Evolutionary conservation across 2,329 filamentous ascomycete genomes (phyloP).

Genomic region (Penicillium brevicompactum): DNA sequence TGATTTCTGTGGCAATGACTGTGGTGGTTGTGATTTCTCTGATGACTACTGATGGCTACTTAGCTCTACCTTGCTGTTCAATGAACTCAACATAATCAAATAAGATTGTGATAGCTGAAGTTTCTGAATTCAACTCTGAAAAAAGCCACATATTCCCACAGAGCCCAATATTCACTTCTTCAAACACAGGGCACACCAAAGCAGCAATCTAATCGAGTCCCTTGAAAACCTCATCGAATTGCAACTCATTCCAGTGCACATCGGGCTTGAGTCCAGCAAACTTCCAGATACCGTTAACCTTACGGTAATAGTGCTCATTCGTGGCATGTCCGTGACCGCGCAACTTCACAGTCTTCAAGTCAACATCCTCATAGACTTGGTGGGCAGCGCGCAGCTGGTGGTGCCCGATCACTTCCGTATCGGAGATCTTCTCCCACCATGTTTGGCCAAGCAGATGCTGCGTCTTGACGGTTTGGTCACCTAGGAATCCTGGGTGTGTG

Average conservation of each 20-base stretch:
- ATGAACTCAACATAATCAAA: no score
- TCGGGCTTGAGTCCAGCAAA: conserved; percentile 59
- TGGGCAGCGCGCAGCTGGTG: conserved; percentile 65
- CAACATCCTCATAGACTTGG: conserved; percentile 60
- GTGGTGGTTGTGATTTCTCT: no score
- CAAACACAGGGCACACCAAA: neutral
- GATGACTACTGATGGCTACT: no score
- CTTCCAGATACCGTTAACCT: conserved; percentile 63
- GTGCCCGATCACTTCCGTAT: conserved; percentile 61
- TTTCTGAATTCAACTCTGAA: no score
- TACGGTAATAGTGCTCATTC: conserved; percentile 61
- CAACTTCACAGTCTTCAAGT: conserved; percentile 51
- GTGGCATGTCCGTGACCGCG: conserved; percentile 64
- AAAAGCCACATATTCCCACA: no score
- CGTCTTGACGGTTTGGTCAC: conserved; percentile 63
- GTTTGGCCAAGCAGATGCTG: conserved; percentile 66
- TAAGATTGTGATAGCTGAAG: no score
- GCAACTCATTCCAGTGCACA: conserved; percentile 61
- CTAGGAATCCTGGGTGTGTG: conserved; percentile 59
- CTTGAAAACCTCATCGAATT: conserved; percentile 59
- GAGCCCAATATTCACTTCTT: no score
- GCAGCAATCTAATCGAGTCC: conserved; percentile 15
- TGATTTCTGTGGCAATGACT: no score
- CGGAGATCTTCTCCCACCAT: conserved; percentile 60
- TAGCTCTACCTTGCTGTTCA: no score